Conservation (phyloP, 306 rosid genomes). For the Corylus heterophylla region DNA sequence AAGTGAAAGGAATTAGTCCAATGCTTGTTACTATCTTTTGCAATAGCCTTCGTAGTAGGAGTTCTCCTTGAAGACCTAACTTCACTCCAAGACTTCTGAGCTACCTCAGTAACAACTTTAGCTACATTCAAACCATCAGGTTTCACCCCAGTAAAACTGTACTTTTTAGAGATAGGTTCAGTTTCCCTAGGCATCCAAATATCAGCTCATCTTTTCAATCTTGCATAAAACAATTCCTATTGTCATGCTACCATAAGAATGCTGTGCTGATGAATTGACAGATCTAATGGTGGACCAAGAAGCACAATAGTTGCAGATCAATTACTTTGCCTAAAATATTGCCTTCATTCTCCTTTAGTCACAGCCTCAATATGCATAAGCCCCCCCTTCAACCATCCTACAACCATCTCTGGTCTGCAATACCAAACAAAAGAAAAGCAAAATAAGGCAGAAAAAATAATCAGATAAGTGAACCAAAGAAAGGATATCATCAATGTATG, state of each 20-base stretch:
- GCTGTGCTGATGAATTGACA: neutral
- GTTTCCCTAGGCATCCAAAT: no score
- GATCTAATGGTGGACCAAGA: neutral
- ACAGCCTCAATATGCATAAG: neutral
- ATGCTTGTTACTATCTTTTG: no score
- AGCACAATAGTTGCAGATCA: neutral
- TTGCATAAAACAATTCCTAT: neutral
- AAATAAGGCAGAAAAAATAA: neutral
- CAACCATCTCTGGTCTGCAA: slow-evolving; percentile 97
- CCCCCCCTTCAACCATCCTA: slow-evolving; percentile 59
- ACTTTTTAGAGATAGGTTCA: no score
- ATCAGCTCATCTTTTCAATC: neutral
- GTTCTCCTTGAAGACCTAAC: no score
- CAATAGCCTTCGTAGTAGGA: no score
- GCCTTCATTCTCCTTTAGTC: neutral
- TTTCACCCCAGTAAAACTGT: no score
- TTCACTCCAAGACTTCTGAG: no score
- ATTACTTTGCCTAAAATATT: neutral
- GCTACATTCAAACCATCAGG: no score
- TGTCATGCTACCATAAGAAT: neutral
- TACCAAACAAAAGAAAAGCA: slow-evolving; percentile 5
- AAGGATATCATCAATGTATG: no score
- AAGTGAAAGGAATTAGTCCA: no score
- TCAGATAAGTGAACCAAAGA: no score
- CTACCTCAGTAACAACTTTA: no score